Evolutionary conservation across 2,329 filamentous ascomycete species (phyloP), one percentile per base, ranked within the genome.

Genomic region (Aspergillus calidoustus): DNA sequence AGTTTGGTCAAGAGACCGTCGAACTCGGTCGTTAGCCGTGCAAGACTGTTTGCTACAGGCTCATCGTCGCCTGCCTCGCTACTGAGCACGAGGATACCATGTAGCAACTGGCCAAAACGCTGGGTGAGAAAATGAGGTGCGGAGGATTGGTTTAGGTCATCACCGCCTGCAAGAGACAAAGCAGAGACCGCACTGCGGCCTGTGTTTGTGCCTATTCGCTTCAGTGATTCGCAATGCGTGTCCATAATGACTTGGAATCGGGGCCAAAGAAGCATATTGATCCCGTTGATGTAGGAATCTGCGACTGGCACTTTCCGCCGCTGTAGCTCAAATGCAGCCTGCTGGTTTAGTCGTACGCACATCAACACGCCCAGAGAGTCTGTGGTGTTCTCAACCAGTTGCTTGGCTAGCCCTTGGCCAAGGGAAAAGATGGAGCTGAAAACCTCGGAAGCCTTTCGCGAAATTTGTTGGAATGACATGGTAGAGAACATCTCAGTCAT

Each of bases 211-310:
- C 83, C 82, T 50, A 82, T 78, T 62, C 83, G 84, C 55, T 90
- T 90, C 41, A 99, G 84, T 0, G 92, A 96, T 57, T 97, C 93
- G 79, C 91, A 93, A 74, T 99, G 95, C 59, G 89, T 85, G 74
- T 97, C 93, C 88, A 99, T 96, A 69, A 97, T 89, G 60, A 92
- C 87, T 77, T 99, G 96, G 71, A 99, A 91, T 28, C 94, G 89
- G 7, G 95, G 95, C 95, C 95, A 99, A 6, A 99, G 86, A 3
- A 95, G 86, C 92, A 99, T 99, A 72, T 91, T 93, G 5, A 92
- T 96, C 50, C 88, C 93, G 75, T 99, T 99, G 74, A 97, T 89
- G 74, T 99, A 99, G 44, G 87, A 85, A 72, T 99, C 95, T 2
- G 92, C 89, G 5, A 92, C 89, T 0, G 95, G 95, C 1, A 98